Percentiles rank a stretch among this genome's conserved stretches.
Evolutionary conservation across 768 basidiomycete species (phyloP).

Genomic region (Pulveroboletus sp.): DNA sequence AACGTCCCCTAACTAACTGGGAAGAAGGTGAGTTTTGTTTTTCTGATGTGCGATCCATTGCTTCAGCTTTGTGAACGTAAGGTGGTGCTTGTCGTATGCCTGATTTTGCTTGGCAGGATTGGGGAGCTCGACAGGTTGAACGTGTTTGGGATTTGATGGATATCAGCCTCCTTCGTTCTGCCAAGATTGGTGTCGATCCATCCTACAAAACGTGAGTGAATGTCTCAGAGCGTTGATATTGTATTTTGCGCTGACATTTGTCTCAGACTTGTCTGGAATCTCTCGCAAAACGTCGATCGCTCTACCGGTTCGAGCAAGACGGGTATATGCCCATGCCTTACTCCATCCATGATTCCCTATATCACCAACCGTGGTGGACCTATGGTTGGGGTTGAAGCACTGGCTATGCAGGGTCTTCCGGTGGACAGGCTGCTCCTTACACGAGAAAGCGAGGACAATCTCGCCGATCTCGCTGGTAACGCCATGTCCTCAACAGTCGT

Average conservation of each 20-base stretch:
- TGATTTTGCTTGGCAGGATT: constrained; percentile 91
- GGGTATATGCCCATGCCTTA: constrained; percentile 90
- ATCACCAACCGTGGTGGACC: constrained; percentile 95
- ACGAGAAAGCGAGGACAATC: constrained; percentile 87
- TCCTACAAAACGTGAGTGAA: constrained; percentile 78
- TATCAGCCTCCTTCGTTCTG: constrained; percentile 78
- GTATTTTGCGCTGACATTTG: constrained; percentile 1
- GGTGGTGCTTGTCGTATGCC: constrained; percentile 81
- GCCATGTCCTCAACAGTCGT: constrained; percentile 98
- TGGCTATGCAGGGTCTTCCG: constrained; percentile 92
- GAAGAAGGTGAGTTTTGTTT: constrained; percentile 63
- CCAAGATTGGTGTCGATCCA: constrained; percentile 76
- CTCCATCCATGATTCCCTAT: constrained; percentile 95
- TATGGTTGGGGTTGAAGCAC: constrained; percentile 88
- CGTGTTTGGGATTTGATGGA: constrained; percentile 96
- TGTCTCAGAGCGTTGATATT: background rate
- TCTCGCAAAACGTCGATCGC: constrained; percentile 94
- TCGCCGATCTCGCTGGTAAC: constrained; percentile 93
- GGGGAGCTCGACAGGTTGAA: constrained; percentile 90
- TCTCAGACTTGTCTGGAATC: constrained; percentile 84
- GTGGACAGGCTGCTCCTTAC: constrained; percentile 89
- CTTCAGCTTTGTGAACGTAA: constrained; percentile 22
- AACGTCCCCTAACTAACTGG: constrained; percentile 89
- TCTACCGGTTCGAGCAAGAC: constrained; percentile 74
- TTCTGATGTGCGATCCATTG: background rate